These are phyloP conservation scores for Furcasterigmium sp. DNA, from an alignment of 2,329 filamentous ascomycete genomes.

Conservation along the genomic window DNA sequence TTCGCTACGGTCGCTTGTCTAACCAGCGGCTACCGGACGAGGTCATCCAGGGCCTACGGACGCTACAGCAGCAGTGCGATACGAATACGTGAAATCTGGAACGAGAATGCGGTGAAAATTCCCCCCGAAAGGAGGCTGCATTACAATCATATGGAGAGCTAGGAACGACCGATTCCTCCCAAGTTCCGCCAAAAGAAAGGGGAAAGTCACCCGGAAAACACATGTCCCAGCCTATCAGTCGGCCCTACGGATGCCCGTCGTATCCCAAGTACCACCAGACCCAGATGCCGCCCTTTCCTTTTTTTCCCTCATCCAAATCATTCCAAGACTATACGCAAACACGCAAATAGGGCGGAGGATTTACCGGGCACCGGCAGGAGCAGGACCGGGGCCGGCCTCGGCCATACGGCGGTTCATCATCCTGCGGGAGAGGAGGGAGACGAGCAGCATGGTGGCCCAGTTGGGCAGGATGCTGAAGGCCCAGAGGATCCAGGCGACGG, in stretches of 20 bases:
- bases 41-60: conserved; percentile 60
- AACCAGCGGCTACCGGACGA: conserved; percentile 60
- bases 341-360: not conserved
- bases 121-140: not conserved
- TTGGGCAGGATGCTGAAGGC: conserved; percentile 60
- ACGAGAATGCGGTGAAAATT: not conserved
- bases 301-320: no score
- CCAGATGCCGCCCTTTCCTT: no score
- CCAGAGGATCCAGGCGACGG: conserved; percentile 64
- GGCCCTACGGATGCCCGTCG: no score
- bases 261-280: no score
- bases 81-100: conserved; percentile 28
- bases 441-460: conserved; percentile 73
- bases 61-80: conserved; percentile 60
- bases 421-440: conserved; percentile 67
- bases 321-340: no score
- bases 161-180: not conserved
- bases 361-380: not conserved
- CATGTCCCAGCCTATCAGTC: no score
- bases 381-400: not conserved
- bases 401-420: conserved; percentile 52
- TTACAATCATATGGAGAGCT: not conserved
- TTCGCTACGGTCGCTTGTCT: conserved; percentile 72
- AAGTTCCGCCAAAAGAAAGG: no score
- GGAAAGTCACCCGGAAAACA: no score